Evolutionary conservation across 2,329 filamentous ascomycete genomes (phyloP).

Genomic region (Escovopsis sp.): DNA sequence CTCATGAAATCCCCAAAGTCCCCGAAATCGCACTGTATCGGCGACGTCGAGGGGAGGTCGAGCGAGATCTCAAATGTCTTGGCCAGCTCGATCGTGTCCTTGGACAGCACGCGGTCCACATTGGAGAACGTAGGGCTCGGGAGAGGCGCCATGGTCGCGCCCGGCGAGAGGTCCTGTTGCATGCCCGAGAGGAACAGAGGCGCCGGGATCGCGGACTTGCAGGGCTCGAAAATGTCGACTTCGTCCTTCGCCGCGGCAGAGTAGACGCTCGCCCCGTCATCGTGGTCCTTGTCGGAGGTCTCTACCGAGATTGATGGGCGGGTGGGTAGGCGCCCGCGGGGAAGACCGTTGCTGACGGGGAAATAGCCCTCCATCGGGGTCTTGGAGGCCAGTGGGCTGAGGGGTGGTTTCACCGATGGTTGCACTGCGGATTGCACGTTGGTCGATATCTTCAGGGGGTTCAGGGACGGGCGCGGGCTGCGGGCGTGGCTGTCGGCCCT

Average conservation of each 20-base stretch:
- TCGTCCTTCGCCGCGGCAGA: slow-evolving; percentile 5
- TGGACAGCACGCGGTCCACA: slow-evolving; percentile 20
- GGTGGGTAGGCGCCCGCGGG: slow-evolving; percentile 17
- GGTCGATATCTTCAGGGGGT: slow-evolving; percentile 10
- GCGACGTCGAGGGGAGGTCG: slow-evolving; percentile 11
- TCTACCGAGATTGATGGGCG: slow-evolving; percentile 6
- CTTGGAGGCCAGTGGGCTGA: slow-evolving; percentile 14
- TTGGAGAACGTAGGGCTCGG: slow-evolving; percentile 23
- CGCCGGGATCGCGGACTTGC: slow-evolving; percentile 20
- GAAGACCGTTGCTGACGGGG: slow-evolving; percentile 20
- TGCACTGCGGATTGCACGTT: slow-evolving; percentile 6
- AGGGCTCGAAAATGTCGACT: slow-evolving; percentile 8
- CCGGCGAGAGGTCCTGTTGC: slow-evolving; percentile 11
- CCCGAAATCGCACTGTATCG: slow-evolving; percentile 15
- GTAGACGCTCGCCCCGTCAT: slow-evolving; percentile 5
- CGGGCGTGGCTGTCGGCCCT: slow-evolving; percentile 8
- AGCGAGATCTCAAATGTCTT: slow-evolving; percentile 17
- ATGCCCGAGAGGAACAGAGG: slow-evolving; percentile 17
- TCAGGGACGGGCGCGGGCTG: slow-evolving; percentile 10
- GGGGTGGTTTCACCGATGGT: background rate
- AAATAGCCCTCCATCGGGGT: slow-evolving; percentile 19
- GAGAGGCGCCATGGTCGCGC: slow-evolving; percentile 17
- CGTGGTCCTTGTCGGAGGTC: background rate
- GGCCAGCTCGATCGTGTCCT: slow-evolving; percentile 17
- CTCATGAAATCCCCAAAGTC: background rate